Evolutionary conservation across 1,284 basidiomycete genomes (phyloP), one percentile per base, ranked within the genome.

Genomic region (Trametes polyzona): DNA sequence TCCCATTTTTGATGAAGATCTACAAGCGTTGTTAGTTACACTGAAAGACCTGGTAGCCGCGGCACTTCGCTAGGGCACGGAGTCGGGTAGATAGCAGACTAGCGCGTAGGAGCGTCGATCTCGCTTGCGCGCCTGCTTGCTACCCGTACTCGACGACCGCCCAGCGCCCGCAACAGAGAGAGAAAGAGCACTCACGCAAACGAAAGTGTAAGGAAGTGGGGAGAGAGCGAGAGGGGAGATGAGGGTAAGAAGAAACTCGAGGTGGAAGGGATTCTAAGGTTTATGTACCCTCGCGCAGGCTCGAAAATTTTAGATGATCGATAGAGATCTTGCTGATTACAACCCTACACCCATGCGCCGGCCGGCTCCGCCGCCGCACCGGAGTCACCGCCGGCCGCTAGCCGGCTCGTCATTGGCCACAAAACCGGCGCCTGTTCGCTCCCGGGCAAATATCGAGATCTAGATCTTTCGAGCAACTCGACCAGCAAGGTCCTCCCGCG

Each of bases 1-100:
- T 86, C 90, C 91, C 90, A 93, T 93, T 86, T 86, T 88, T 65
- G 57, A 61, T 62, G 54, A 56, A 56, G 53, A 58, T 63, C 61
- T 63, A 27, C 17, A 19, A 44, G 33, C 42, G 16, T 23, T 24
- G 55, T 63, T 23, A 63, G 55, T 30, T 49, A 27, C 8, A n/a
- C 23, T 12, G 40, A 24, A 23, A 10, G 51, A n/a, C n/a, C n/a
- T n/a, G n/a, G n/a, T n/a, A n/a, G 24, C 27, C 41, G 46, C 41
- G 47, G 43, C 36, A 33, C 42, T n/a, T 47, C 27, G 55, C 46
- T 16, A 47, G 50, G 42, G 46, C 42, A 42, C 24, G 30, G 43
- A 46, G 49, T 47, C 61, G 61, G 52, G 51, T 58, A 63, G 58
- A 63, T 63, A 58, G 58, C 53, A 36, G 43, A 53, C 53, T 55